phyloP scores from a whole-genome alignment of 2,329 filamentous ascomycete species.

The Aspergillus sp. region DNA sequence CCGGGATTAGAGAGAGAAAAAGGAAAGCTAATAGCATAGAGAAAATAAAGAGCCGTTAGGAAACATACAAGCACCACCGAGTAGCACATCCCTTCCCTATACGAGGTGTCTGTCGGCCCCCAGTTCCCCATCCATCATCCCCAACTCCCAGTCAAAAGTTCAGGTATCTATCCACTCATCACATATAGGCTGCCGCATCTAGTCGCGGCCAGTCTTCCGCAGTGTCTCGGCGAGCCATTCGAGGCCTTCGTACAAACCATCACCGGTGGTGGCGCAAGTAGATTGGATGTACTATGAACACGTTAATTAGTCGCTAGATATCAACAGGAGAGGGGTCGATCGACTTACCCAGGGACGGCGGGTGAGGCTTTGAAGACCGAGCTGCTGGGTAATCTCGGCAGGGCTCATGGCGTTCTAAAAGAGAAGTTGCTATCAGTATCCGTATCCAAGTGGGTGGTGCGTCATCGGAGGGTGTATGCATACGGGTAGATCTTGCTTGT shows the following conservation, averaged over 20 bases:
- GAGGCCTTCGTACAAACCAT: conserved; percentile 99
- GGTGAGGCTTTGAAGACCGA: conserved; percentile 98
- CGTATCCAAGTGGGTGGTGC: conserved; percentile 9
- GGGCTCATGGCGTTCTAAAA: conserved; percentile 97
- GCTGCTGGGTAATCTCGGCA: conserved; percentile 99
- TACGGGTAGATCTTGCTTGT: conserved; percentile 99
- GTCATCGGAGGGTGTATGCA: conserved; percentile 40
- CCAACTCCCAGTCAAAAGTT: conserved; percentile 43
- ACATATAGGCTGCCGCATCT: conserved; percentile 37
- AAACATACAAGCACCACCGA: conserved; percentile 41
- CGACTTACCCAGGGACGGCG: conserved; percentile 95
- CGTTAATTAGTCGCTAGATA: background rate
- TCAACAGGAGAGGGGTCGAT: conserved; percentile 18
- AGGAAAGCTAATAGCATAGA: conserved; percentile 48
- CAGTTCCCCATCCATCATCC: conserved; percentile 41
- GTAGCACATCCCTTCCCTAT: conserved; percentile 37
- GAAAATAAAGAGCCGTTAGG: conserved; percentile 44
- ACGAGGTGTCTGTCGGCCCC: conserved; percentile 36
- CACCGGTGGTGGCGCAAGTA: conserved; percentile 97
- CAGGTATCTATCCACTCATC: conserved; percentile 40
- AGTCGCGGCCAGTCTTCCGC: conserved; percentile 66
- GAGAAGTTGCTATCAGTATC: conserved; percentile 35
- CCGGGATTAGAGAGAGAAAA: conserved; percentile 41
- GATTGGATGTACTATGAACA: conserved; percentile 89
- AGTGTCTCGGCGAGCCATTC: conserved; percentile 87